A percentile compares a stretch with the other conserved stretches of the same genome.
Conservation (phyloP, 331 rosid species). For the Erythrophleum ivorense region DNA sequence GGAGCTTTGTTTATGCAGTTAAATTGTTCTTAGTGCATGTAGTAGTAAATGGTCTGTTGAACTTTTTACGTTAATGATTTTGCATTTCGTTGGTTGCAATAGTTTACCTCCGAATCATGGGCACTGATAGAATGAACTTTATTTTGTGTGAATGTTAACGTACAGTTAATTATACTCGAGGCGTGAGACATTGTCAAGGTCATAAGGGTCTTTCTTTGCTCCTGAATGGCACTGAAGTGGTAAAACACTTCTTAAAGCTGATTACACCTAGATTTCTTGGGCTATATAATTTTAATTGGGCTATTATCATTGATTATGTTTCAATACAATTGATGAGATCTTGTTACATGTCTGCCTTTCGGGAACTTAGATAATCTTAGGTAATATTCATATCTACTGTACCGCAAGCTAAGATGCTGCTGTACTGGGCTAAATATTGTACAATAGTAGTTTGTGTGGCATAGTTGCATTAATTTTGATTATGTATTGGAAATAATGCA, state of each 20-base stretch:
- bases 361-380: background rate
- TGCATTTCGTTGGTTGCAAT: background rate
- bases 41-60: background rate
- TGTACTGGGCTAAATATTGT: background rate
- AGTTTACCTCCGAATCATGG: background rate
- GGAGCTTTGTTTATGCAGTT: background rate
- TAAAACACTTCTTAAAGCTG: background rate
- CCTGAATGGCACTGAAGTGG: background rate
- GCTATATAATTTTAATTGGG: background rate
- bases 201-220: background rate
- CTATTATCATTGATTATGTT: background rate
- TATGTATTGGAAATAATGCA: background rate
- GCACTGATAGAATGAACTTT: background rate
- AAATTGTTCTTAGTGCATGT: background rate
- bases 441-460: background rate
- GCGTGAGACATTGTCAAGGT: background rate
- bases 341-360: constrained; percentile 1
- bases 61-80: background rate
- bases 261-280: background rate
- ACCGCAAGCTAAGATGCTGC: constrained; percentile 8
- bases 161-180: background rate
- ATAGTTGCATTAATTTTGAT: background rate
- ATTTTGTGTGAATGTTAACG: constrained; percentile 13
- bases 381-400: background rate
- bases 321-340: background rate